phyloP scores from a whole-genome alignment of 108 stramenopile genomes.

The Chaetoceros muelleri region DNA sequence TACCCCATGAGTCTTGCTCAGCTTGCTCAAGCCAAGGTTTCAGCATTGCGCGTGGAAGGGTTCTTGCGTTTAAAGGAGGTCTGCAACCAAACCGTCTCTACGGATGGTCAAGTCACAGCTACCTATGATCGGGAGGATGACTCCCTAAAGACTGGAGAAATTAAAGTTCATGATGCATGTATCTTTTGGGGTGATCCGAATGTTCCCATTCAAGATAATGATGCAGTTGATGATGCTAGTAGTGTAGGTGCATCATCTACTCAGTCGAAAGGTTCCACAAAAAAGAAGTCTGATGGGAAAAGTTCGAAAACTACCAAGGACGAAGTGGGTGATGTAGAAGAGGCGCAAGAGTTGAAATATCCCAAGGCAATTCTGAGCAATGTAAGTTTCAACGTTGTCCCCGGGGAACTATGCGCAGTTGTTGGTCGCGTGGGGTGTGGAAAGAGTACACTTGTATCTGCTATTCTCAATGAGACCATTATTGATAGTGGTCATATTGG shows the following conservation, averaged over 20 bases:
- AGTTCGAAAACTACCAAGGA: background rate
- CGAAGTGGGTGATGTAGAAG: background rate
- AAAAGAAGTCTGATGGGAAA: background rate
- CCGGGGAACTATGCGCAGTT: conserved; percentile 73
- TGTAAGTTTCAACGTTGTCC: conserved; percentile 28
- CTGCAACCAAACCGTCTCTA: conserved; percentile 7
- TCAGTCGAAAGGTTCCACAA: conserved; percentile 5
- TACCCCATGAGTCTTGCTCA: conserved; percentile 59
- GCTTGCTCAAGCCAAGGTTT: conserved; percentile 56
- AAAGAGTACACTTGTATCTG: conserved; percentile 60
- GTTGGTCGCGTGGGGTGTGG: conserved; percentile 81
- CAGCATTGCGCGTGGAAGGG: conserved; percentile 18
- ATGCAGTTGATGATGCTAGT: conserved; percentile 10
- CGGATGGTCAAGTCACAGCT: conserved; percentile 20
- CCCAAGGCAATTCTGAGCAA: conserved; percentile 34
- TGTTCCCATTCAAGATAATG: conserved; percentile 25
- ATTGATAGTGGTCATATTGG: conserved; percentile 26
- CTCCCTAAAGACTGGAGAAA: conserved; percentile 19
- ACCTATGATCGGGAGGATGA: conserved; percentile 26
- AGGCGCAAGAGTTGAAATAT: conserved; percentile 21
- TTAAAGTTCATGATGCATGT: conserved; percentile 39
- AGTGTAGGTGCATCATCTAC: conserved; percentile 7
- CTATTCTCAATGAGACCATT: conserved; percentile 68
- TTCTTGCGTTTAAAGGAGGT: conserved; percentile 36
- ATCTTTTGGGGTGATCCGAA: conserved; percentile 56